Evolutionary conservation across 768 basidiomycete genomes (phyloP), one percentile per base, ranked within the genome.

Genomic region (Mycena indigotica): DNA sequence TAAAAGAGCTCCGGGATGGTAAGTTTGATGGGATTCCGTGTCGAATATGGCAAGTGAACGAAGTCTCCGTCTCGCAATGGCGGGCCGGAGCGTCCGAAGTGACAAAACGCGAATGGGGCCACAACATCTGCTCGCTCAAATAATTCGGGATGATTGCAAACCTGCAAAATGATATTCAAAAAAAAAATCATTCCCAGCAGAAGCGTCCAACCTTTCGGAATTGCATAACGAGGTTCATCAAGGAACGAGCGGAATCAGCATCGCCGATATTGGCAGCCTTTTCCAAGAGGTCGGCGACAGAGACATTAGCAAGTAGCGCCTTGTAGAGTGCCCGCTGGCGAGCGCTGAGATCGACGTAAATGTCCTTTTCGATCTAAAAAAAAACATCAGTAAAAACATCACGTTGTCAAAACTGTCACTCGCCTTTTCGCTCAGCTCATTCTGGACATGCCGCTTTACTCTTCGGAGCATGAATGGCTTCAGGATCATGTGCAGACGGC

Each of bases 151-250:
- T 99, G 97, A 66, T 98, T 98, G 80, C 96, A 98, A 61, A 96
- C 93, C 91, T 92, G 50, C n/a, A n/a, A n/a, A n/a, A 28, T 50
- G 35, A 21, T 17, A 49, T 12, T 50, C 58, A 29, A 51, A 45
- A 21, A 21, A 23, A 24, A n/a, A 53, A n/a, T 49, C 26, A 40
- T 21, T 44, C 24, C 48, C 30, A 32, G 51, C 45, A 58, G 25
- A 28, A 2, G 28, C 35, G 23, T 56, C 73, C 25, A 53, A 91
- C 93, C 80, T 99, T 99, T 64, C 97, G 88, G 80, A 98, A 98
- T 71, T 99, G 97, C 97, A 99, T 99, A 60, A 99, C 97, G 58
- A 99, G 82, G 73, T 98, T 99, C 96, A 98, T 98, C 58, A 99
- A 77, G 5, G 94, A 93, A 52, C 93, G 87, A 51, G 95, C 93